phyloP scores from a whole-genome alignment of 192 early-diverging fungal genomes.

The Mycoemilia scoparia region DNA sequence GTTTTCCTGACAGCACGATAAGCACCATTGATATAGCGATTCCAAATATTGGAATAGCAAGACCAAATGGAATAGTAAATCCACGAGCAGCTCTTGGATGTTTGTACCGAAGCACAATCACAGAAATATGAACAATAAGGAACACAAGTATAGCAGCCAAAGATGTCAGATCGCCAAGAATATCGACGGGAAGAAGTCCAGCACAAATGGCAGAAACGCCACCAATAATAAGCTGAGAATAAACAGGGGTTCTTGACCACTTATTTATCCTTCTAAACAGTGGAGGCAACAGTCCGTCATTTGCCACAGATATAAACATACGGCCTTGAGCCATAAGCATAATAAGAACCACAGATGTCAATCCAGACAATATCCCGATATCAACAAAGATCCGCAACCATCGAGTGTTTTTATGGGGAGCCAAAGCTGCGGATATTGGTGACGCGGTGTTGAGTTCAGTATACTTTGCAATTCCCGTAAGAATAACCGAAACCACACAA shows the following conservation, averaged over 20 bases:
- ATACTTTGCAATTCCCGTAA: conserved; percentile 57
- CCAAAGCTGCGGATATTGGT: conserved; percentile 33
- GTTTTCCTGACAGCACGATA: conserved; percentile 40
- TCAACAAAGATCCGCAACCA: conserved; percentile 67
- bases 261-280: too few relatives aligned
- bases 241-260: conserved; percentile 65
- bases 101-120: conserved; percentile 54
- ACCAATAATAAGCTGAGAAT: conserved; percentile 50
- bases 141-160: conserved; percentile 73
- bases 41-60: conserved; percentile 44
- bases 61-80: conserved; percentile 51
- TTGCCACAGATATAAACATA: conserved; percentile 72
- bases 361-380: conserved; percentile 57
- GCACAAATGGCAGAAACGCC: conserved; percentile 43
- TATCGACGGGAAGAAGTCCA: conserved; percentile 58
- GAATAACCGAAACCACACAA: conserved; percentile 44
- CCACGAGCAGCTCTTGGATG: conserved; percentile 46
- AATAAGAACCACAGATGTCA: conserved; percentile 62
- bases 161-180: conserved; percentile 70
- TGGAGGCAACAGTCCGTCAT: conserved; percentile 67
- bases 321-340: conserved; percentile 67
- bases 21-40: conserved; percentile 39
- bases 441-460: conserved; percentile 23
- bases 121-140: conserved; percentile 61
- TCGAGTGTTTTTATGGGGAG: conserved; percentile 18